Conservation (phyloP, 2,329 filamentous ascomycete species). For the Sphaerostilbella broomeana region DNA sequence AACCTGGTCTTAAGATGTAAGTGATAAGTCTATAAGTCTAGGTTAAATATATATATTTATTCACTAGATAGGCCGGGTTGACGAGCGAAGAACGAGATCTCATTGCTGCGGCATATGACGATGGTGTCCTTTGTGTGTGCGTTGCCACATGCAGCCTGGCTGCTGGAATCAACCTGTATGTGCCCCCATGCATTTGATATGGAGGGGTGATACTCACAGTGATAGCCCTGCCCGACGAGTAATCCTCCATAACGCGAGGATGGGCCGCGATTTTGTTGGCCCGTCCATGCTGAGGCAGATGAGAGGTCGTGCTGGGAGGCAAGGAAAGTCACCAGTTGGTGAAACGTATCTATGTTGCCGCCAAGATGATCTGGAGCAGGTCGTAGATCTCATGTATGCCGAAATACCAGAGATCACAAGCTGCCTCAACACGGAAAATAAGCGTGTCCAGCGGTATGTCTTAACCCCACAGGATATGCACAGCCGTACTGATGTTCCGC, state of each 20-base stretch:
- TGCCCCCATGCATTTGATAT: background rate
- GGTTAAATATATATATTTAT: slow-evolving; percentile 1
- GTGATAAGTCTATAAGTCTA: slow-evolving; percentile 8
- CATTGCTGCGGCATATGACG: slow-evolving; percentile 64
- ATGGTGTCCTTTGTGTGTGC: slow-evolving; percentile 60
- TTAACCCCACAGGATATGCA: too few relatives aligned
- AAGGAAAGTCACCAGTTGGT: slow-evolving; percentile 70
- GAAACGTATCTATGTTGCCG: slow-evolving; percentile 73
- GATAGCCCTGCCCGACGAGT: slow-evolving; percentile 57
- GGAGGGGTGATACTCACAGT: slow-evolving; percentile 18
- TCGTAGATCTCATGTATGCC: slow-evolving; percentile 64
- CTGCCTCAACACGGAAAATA: slow-evolving; percentile 59
- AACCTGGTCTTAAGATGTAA: slow-evolving; percentile 33
- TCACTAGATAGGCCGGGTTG: slow-evolving; percentile 49
- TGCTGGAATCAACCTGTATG: slow-evolving; percentile 69
- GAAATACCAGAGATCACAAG: slow-evolving; percentile 65
- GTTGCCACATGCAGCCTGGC: slow-evolving; percentile 74
- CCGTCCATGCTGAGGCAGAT: slow-evolving; percentile 76
- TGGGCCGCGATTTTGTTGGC: slow-evolving; percentile 70
- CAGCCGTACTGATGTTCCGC: background rate
- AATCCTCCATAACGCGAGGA: slow-evolving; percentile 66
- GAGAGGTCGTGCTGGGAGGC: slow-evolving; percentile 70
- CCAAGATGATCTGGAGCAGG: slow-evolving; percentile 59
- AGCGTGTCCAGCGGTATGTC: slow-evolving; percentile 57
- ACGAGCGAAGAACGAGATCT: slow-evolving; percentile 70